phyloP scores from a whole-genome alignment of 2,329 filamentous ascomycete genomes.

The Sporothrix luriei region DNA sequence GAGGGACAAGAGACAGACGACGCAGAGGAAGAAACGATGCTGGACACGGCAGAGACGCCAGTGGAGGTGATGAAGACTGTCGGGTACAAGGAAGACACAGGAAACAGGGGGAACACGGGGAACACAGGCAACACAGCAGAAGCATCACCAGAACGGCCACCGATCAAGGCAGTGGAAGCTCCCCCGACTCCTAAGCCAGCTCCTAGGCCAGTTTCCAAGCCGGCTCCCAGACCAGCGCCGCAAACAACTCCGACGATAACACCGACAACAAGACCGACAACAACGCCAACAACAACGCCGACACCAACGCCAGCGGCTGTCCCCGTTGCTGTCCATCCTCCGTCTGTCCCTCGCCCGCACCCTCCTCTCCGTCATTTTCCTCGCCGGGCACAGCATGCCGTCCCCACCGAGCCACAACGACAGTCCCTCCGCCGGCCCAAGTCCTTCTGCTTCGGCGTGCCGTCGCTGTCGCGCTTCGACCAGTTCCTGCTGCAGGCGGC shows the following conservation, averaged over 20 bases:
- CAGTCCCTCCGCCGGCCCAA: not conserved
- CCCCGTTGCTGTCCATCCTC: not conserved
- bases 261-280: no score
- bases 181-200: not conserved
- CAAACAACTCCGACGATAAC: not conserved
- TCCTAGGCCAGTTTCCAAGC: not conserved
- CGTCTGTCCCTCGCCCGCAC: not conserved
- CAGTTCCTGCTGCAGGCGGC: slow-evolving; percentile 21
- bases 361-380: no score
- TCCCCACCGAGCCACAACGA: not conserved
- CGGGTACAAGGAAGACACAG: no score
- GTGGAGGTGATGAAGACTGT: no score
- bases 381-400: not conserved
- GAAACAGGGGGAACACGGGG: no score
- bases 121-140: no score
- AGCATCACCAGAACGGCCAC: not conserved
- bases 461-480: slow-evolving; percentile 14
- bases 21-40: not conserved
- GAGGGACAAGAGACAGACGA: not conserved
- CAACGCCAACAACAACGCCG: no score
- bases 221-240: no score
- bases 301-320: not conserved
- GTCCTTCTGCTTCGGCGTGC: slow-evolving; percentile 5
- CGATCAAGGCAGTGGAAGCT: no score
- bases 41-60: no score